Evolutionary conservation across 345 rosid genomes (phyloP).

Genomic region (Raphanus raphanistrum): DNA sequence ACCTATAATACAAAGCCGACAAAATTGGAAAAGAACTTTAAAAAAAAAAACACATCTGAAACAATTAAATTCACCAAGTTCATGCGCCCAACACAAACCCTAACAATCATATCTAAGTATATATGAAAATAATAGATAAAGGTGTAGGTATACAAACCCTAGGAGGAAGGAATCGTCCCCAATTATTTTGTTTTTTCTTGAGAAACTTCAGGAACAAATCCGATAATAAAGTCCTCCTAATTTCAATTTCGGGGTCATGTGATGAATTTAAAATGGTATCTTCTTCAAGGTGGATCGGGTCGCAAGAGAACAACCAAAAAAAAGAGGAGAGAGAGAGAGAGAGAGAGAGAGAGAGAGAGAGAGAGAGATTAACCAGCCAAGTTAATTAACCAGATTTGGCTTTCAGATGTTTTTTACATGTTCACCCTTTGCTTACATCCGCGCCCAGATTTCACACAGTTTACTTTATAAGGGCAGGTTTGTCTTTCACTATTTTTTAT

Average conservation of each 20-base stretch:
- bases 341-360: constrained; percentile 7
- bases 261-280: background rate
- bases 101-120: constrained; percentile 15
- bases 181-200: background rate
- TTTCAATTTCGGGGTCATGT: constrained; percentile 4
- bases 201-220: constrained; percentile 5
- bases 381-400: background rate
- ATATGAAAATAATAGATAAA: constrained; percentile 22
- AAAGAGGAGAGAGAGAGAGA: constrained; percentile 4
- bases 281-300: constrained; percentile 20
- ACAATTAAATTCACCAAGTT: constrained; percentile 1
- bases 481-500: background rate
- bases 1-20: background rate
- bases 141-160: constrained; percentile 20
- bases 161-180: constrained; percentile 19
- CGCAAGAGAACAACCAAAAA: constrained; percentile 11
- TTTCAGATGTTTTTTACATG: background rate
- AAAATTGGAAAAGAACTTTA: background rate
- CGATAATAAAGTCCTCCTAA: background rate
- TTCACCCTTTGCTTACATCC: constrained; percentile 5
- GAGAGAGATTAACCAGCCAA: constrained; percentile 6
- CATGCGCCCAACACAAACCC: constrained; percentile 5
- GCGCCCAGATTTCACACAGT: background rate
- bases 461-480: background rate
- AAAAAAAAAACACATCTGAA: constrained; percentile 7